Evolutionary conservation across 1,284 basidiomycete genomes (phyloP).

Genomic region (Ganoderma lingzhi): DNA sequence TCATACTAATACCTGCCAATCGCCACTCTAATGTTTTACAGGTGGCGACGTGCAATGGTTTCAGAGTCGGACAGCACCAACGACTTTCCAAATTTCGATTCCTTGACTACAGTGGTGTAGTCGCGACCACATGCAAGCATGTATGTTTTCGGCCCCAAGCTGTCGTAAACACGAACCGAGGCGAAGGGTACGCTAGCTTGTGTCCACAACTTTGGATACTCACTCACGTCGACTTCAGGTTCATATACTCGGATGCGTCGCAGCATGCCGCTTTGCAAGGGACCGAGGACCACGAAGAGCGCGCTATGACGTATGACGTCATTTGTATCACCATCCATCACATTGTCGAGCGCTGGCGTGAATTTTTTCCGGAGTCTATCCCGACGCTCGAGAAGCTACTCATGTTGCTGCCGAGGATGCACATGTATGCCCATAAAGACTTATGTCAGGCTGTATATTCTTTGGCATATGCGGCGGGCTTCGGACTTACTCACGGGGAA

Average conservation of each 20-base stretch:
- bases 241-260: not conserved
- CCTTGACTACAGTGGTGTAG: constrained; percentile 3
- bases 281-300: not conserved
- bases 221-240: not conserved
- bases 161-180: constrained; percentile 4
- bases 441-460: constrained; percentile 13
- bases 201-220: not conserved
- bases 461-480: not conserved
- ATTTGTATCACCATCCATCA: constrained; percentile 1
- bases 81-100: constrained; percentile 2
- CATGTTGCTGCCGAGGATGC: constrained; percentile 2
- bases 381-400: not conserved
- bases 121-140: not conserved
- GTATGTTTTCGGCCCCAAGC: not conserved
- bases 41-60: not conserved
- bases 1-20: too few species aligned
- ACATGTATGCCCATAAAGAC: constrained; percentile 15
- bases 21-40: not conserved
- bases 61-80: constrained; percentile 9
- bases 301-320: not conserved
- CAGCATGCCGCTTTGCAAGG: not conserved
- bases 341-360: not conserved
- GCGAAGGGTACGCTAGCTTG: not conserved
- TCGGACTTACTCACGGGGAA: constrained; percentile 9
- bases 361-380: constrained; percentile 4